Base-by-base conservation (phyloP, 495 filamentous ascomycete genomes). In the Aspergillus avenaceus region DNA sequence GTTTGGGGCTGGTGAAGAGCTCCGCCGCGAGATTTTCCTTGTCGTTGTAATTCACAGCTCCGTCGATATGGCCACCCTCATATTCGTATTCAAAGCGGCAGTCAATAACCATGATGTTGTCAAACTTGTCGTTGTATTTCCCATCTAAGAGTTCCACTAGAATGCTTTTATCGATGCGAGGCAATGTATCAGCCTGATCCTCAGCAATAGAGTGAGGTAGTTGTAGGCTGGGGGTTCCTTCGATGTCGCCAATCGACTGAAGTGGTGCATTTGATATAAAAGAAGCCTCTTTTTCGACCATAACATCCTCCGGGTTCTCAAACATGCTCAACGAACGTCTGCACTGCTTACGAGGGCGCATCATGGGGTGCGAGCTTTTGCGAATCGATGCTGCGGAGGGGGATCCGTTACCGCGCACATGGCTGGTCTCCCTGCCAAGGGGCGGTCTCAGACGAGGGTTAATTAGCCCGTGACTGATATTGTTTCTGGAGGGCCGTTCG, bases 51-150 rank as follows among this genome's bases (percentile, higher is more conserved):
- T 99, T 99, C 60, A 95, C 71, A 26, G 95, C 95, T 0, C 87
- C 87, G 41, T 87, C 78, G 53, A 99, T 96, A 62, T 99, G 95
- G 14, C 95, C 95, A 37, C 95, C 95, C 25, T 95, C 85, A 65
- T 91, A 99, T 69, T 99, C 95, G 65, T 97, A 99, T 69, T 97
- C 95, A 64, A 99, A 99, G 9, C 93, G 87, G 63, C 95, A 99
- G 60, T 99, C 95, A 45, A 99, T 83, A 55, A 99, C 74, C 65
- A 93, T 77, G 53, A 86, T 83, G 51, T 89, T 79, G 44, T 88
- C 83, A 59, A 84, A 97, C 2, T 78, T 58, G 13, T 82, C 75
- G 49, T 82, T 80, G 65, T 84, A 97, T 57, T 88, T 86, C 29
- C 89, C 89, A 66, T 96, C 87, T 41, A 97, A 74, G n/a, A 99